Percentiles rank a stretch among this genome's conserved stretches.
Conservation (phyloP, 352 stramenopile species). For the Phytophthora hibernalis region DNA sequence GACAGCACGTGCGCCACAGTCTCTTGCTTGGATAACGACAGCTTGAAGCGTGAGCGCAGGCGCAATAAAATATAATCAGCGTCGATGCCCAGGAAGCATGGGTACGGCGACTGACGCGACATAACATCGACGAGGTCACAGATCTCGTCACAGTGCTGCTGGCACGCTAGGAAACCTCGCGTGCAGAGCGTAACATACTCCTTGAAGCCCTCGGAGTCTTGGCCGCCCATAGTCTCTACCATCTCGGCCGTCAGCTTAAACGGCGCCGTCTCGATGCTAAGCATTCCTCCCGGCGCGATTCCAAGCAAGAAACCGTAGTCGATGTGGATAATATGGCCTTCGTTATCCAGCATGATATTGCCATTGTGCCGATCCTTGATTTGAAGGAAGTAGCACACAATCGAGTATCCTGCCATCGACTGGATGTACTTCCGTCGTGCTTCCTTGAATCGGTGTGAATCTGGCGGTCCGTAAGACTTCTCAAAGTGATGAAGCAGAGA, state of each 20-base stretch:
- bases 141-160: constrained; percentile 96
- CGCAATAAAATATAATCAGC: constrained; percentile 86
- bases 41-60: constrained; percentile 90
- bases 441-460: constrained; percentile 88
- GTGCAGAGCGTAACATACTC: constrained; percentile 98
- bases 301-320: constrained; percentile 99
- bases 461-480: constrained; percentile 92
- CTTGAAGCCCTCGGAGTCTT: constrained; percentile 92
- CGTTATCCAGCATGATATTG: constrained; percentile 99
- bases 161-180: constrained; percentile 96
- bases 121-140: constrained; percentile 98
- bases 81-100: constrained; percentile 94
- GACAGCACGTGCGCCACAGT: constrained; percentile 91
- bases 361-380: constrained; percentile 99
- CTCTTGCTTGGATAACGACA: constrained; percentile 88
- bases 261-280: constrained; percentile 98
- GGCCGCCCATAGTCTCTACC: constrained; percentile 97
- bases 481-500: constrained; percentile 96
- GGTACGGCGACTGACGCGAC: constrained; percentile 95
- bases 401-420: constrained; percentile 97
- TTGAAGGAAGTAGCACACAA: constrained; percentile 98
- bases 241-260: constrained; percentile 99
- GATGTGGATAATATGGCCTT: constrained; percentile 99
- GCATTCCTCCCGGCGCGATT: constrained; percentile 98
- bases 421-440: constrained; percentile 97